Conservation (phyloP, 1,139 yeast species). For the Magnusiomyces suaveolens region DNA sequence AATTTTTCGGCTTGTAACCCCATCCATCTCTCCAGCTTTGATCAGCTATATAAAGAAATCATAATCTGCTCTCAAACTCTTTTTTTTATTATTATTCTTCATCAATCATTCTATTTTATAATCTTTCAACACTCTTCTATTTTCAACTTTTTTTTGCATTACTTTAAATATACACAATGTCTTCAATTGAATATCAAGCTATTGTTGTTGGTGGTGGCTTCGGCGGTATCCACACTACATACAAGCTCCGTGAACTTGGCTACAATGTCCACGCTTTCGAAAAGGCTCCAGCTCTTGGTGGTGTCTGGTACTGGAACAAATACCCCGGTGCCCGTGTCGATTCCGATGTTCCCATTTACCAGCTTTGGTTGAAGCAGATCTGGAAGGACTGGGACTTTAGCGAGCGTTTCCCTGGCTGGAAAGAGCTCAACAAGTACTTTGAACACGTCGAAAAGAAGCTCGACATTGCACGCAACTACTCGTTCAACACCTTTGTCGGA, state of each 20-base stretch:
- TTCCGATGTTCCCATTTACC: slow-evolving; percentile 43
- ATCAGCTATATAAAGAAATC: not conserved
- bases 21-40: not conserved
- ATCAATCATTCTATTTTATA: not conserved
- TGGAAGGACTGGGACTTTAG: slow-evolving; percentile 39
- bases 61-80: not conserved
- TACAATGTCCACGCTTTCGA: slow-evolving; percentile 35
- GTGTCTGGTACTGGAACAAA: slow-evolving; percentile 46
- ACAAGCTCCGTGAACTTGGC: slow-evolving; percentile 33
- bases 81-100: too few species aligned
- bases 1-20: too few species aligned
- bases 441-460: slow-evolving; percentile 35
- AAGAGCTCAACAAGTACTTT: slow-evolving; percentile 42
- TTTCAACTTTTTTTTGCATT: not conserved
- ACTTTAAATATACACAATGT: slow-evolving; percentile 9
- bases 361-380: slow-evolving; percentile 40
- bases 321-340: slow-evolving; percentile 45
- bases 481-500: slow-evolving; percentile 31
- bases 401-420: slow-evolving; percentile 39
- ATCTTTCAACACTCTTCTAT: not conserved
- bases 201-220: slow-evolving; percentile 45
- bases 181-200: slow-evolving; percentile 21
- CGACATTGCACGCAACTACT: slow-evolving; percentile 30
- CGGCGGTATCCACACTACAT: slow-evolving; percentile 36
- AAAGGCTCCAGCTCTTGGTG: slow-evolving; percentile 40